A percentile compares a stretch with the other conserved stretches of the same genome.
phyloP scores from a whole-genome alignment of 148 eudicot species.

The Pharnaceum exiguum region DNA sequence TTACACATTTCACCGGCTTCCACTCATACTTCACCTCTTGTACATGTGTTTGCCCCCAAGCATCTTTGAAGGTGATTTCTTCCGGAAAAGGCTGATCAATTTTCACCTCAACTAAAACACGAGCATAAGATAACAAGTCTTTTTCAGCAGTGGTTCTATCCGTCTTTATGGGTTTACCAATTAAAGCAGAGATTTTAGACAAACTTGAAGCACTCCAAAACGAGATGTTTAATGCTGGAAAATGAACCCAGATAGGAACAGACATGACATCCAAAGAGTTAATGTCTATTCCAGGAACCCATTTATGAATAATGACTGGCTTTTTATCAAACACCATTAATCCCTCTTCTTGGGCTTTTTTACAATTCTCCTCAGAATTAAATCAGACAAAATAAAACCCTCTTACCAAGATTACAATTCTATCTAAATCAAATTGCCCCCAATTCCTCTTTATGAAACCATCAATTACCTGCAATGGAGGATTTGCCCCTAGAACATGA shows the following conservation, averaged over 20 bases:
- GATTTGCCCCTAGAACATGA: not conserved
- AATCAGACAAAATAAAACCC: not conserved
- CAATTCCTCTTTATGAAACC: not conserved
- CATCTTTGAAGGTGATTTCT: not conserved
- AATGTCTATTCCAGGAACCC: not conserved
- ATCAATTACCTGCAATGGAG: not conserved
- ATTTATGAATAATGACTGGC: not conserved
- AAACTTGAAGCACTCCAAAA: not conserved
- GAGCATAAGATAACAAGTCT: not conserved
- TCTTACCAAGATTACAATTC: not conserved
- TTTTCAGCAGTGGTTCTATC: not conserved
- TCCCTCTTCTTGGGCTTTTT: not conserved
- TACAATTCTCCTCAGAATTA: not conserved
- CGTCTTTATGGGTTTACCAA: not conserved
- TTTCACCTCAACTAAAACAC: not conserved
- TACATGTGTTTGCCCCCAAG: not conserved
- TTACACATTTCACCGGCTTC: not conserved
- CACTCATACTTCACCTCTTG: not conserved
- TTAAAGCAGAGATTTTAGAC: not conserved
- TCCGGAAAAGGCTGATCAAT: not conserved
- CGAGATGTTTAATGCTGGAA: not conserved
- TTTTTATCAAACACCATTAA: not conserved
- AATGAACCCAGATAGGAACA: not conserved
- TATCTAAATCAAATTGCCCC: not conserved
- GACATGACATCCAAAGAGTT: not conserved